Percentiles rank a stretch among this genome's conserved stretches.
These are phyloP conservation scores for Phytophthora brassicae DNA, from an alignment of 352 stramenopile species.

Conservation along the genomic window DNA sequence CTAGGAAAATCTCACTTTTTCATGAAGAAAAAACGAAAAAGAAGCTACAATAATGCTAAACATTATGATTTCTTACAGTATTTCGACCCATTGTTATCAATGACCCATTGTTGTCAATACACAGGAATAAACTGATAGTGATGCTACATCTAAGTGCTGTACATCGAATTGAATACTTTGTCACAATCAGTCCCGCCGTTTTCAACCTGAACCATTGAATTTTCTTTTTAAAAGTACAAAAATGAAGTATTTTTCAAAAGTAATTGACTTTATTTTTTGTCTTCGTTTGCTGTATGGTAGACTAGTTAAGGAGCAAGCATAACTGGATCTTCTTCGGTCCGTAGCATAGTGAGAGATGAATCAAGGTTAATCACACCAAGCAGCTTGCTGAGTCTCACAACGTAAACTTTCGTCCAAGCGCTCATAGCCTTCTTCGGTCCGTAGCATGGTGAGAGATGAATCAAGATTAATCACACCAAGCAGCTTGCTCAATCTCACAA, in stretches of 20 bases:
- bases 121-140: too few relatives aligned
- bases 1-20: background rate
- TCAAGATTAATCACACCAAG: conserved; percentile 77
- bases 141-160: too few relatives aligned
- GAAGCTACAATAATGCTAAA: too few relatives aligned
- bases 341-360: conserved; percentile 58
- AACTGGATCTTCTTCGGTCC: conserved; percentile 53
- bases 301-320: conserved; percentile 20
- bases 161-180: too few relatives aligned
- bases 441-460: conserved; percentile 58
- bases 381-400: conserved; percentile 70
- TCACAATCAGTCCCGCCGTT: too few relatives aligned
- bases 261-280: background rate
- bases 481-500: conserved; percentile 70
- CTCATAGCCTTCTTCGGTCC: conserved; percentile 56
- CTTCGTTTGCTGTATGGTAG: background rate
- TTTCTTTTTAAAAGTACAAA: too few relatives aligned
- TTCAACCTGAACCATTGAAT: too few relatives aligned
- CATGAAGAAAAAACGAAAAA: background rate
- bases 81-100: too few relatives aligned
- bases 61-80: too few relatives aligned
- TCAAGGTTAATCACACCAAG: conserved; percentile 77
- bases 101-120: too few relatives aligned
- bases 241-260: too few relatives aligned
- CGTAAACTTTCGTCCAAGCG: conserved; percentile 88